A percentile compares a stretch with the other conserved stretches of the same genome.
Evolutionary conservation across 208 protist genomes (phyloP).

Genomic region (Wallacemonas rigidus): DNA sequence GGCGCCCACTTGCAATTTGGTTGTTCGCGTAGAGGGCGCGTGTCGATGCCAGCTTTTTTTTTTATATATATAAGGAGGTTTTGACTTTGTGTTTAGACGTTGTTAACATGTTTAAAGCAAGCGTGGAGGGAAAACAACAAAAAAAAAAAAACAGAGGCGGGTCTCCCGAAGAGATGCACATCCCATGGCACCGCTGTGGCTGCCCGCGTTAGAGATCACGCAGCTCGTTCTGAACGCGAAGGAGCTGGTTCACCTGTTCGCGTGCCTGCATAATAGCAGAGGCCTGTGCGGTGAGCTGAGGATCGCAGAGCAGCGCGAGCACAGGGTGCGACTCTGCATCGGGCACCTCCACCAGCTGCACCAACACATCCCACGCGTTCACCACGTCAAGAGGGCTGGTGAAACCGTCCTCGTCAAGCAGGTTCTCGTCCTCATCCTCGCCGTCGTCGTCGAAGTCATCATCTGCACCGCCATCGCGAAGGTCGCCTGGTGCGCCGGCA

Average conservation of each 20-base stretch:
- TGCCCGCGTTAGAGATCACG: neutral
- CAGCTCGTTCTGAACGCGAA: neutral
- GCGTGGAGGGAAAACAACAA: neutral
- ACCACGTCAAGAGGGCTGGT: constrained; percentile 61
- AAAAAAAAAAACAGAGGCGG: neutral
- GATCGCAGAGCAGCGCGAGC: constrained; percentile 32
- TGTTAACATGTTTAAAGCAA: neutral
- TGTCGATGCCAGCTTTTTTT: neutral
- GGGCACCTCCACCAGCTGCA: constrained; percentile 32
- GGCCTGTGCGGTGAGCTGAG: constrained; percentile 31
- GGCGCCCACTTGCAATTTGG: neutral
- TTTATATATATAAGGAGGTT: neutral
- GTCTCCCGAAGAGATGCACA: neutral
- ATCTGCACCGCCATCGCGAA: neutral
- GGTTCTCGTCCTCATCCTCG: constrained; percentile 65
- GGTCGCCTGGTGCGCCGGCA: neutral
- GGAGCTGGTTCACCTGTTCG: constrained; percentile 17
- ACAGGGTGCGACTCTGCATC: constrained; percentile 18
- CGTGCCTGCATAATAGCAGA: constrained; percentile 38
- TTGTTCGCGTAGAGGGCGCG: neutral
- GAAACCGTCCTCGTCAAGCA: constrained; percentile 78
- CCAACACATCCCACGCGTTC: constrained; percentile 59
- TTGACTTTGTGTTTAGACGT: neutral
- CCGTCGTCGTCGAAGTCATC: constrained; percentile 30
- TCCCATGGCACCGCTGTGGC: neutral